Conservation (phyloP, 2,329 filamentous ascomycete species). For the Byssoonygena ceratinophila region DNA sequence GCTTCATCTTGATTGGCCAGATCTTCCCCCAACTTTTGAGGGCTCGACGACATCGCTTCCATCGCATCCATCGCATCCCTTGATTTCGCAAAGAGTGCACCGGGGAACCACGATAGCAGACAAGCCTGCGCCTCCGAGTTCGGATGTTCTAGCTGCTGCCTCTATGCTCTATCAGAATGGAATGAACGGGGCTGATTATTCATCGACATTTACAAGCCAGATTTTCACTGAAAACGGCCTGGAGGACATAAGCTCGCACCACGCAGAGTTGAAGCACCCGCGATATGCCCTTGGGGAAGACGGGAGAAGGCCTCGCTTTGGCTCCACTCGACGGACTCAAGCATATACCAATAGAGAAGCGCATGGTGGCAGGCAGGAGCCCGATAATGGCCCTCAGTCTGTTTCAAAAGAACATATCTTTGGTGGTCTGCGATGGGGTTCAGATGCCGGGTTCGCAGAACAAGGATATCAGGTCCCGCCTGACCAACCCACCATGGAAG, state of each 20-base stretch:
- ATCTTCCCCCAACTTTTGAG: slow-evolving; percentile 55
- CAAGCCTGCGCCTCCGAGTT: slow-evolving; percentile 23
- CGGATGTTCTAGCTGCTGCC: slow-evolving; percentile 49
- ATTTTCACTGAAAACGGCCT: slow-evolving; percentile 16
- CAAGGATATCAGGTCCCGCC: slow-evolving; percentile 51
- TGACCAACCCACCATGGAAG: slow-evolving; percentile 49
- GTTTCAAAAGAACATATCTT: slow-evolving; percentile 23
- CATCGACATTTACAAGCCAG: slow-evolving; percentile 25
- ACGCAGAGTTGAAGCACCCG: not conserved
- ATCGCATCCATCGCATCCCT: slow-evolving; percentile 27
- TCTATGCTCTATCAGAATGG: slow-evolving; percentile 39
- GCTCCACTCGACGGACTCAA: not conserved
- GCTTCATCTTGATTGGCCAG: slow-evolving; percentile 31
- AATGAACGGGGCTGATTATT: slow-evolving; percentile 24
- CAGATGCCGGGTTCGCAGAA: slow-evolving; percentile 53
- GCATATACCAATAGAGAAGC: slow-evolving; percentile 19
- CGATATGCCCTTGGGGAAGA: slow-evolving; percentile 6
- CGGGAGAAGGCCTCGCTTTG: not conserved
- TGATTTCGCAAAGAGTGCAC: not conserved
- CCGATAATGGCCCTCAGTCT: slow-evolving; percentile 27
- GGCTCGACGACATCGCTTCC: slow-evolving; percentile 55
- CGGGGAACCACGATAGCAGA: slow-evolving; percentile 15
- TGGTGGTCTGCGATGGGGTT: slow-evolving; percentile 52
- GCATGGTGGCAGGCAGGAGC: slow-evolving; percentile 32
- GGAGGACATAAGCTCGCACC: slow-evolving; percentile 6